Base-by-base conservation (phyloP, 2,329 filamentous ascomycete species). In the Rhexocercosporidium sp. region DNA sequence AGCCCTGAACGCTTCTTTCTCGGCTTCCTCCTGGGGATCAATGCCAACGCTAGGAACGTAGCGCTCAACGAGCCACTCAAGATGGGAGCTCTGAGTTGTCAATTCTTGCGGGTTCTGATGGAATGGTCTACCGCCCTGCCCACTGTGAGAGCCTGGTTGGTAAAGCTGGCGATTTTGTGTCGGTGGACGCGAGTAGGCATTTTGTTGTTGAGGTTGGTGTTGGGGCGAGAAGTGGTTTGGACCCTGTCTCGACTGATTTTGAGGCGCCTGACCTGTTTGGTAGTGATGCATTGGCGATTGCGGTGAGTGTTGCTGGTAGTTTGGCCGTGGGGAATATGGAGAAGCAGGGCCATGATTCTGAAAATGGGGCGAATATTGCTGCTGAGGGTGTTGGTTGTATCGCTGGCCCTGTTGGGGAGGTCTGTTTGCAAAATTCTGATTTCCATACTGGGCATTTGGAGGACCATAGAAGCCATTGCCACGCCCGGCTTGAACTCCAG, bases 1-100 rank as follows among this genome's bases (percentile, higher is more conserved):
- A 54, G 80, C 75, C 59, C 92, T 86, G 71, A 96, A 94, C 0
- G 78, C 76, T 72, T 96, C 91, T 75, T 96, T 96, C 70, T 89
- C 85, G 2, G 83, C 80, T 61, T 91, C 86, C 71, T 96, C 92
- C 0, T 80, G 78, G 0, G 79, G 75, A 44, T 84, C 84, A 69
- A 95, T 93, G 71, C 90, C 88, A 44, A 75, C 69, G 54, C 65
- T 61, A n/a, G 77, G 27, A 68, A 75, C 68, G 62, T 59, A 59
- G 56, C 73, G 62, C 63, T 77, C 69, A 67, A 83, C 84, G 1
- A 89, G 77, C 0, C 73, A 73, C 25, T 88, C 85, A 16, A 90
- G 80, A 16, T 85, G 74, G 18, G 76, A 75, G 11, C 80, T 78
- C 74, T 89, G 86, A 1, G 76, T 76, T n/a, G 78, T 76, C 16